Evolutionary conservation across 139 green algal genomes (phyloP), one percentile per base, ranked within the genome.

Genomic region (Edaphochlamys debaryana): DNA sequence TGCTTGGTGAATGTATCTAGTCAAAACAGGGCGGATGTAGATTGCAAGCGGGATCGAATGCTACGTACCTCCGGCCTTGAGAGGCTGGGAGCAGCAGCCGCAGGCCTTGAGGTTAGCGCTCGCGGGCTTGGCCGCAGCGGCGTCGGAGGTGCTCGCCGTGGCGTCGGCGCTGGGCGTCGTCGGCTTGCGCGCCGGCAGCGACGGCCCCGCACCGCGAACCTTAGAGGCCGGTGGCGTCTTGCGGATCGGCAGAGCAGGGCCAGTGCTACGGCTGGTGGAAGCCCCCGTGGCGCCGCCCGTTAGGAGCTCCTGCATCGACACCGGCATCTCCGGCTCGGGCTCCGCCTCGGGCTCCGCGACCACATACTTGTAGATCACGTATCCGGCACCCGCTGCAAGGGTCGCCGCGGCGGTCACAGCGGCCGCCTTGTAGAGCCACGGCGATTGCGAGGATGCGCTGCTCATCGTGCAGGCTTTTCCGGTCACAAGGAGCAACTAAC

Each of bases 351-450:
- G 3, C 6, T 73, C 63, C n/a, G 60, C 8, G 60, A 38, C 25
- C 25, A 82, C 76, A 38, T 82, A 82, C 36, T 82, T 82, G 41
- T 82, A 82, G 63, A 82, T 73, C 9, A 82, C 64, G 34, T 82
- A 82, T 1, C 76, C 76, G 0, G 45, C 76, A n/a, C 76, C 76
- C 15, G 32, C 76, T 38, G 45, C 25, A 2, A 82, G 76, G 32
- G n/a, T 40, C 2, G 34, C 76, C 4, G 41, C 36, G 30, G 76
- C 48, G 11, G 76, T 42, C 9, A 82, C 34, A 13, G 76, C 76
- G 32, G 76, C 76, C 7, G 30, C 60, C 56, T 80, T 80, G 34
- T 79, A 79, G 1, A 69, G 37, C 73, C 73, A 80, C 45, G 45
- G 45, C 45, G 45, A 54, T 9, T 13, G 11, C 13, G 45, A 54